Evolutionary conservation across 768 basidiomycete genomes (phyloP).

Genomic region (Lactarius trivialis): DNA sequence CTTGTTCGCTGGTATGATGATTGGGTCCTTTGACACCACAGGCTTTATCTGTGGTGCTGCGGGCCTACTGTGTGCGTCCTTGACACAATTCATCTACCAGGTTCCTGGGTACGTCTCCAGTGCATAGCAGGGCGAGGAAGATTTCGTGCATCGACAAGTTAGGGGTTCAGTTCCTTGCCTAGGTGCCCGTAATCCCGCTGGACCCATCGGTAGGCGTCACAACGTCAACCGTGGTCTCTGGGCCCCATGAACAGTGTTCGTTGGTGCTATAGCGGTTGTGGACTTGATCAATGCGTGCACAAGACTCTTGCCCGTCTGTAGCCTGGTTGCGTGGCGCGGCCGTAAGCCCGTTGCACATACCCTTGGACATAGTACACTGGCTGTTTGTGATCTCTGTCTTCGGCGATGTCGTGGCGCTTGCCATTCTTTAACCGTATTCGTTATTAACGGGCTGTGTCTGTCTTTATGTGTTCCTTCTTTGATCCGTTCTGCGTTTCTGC

Average conservation of each 20-base stretch:
- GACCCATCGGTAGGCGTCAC: constrained; percentile 20
- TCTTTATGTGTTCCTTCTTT: constrained; percentile 31
- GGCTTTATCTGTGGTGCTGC: constrained; percentile 14
- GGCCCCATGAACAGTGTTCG: constrained; percentile 42
- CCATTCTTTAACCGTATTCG: constrained; percentile 30
- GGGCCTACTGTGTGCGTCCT: constrained; percentile 18
- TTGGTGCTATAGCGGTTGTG: constrained; percentile 49
- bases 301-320: constrained; percentile 47
- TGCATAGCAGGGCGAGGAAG: constrained; percentile 33
- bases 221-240: constrained; percentile 32
- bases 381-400: constrained; percentile 31
- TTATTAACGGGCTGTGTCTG: constrained; percentile 45
- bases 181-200: constrained; percentile 23
- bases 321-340: constrained; percentile 42
- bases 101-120: constrained; percentile 33
- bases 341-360: constrained; percentile 33
- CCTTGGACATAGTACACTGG: constrained; percentile 34
- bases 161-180: constrained; percentile 26
- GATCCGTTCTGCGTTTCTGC: constrained; percentile 25
- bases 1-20: constrained; percentile 24
- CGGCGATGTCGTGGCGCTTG: constrained; percentile 46
- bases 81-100: constrained; percentile 30
- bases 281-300: constrained; percentile 41
- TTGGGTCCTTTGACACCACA: constrained; percentile 17
- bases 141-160: constrained; percentile 30